These are phyloP conservation scores for Acer yangbiense DNA, from an alignment of 345 rosid genomes.

Conservation along the genomic window DNA sequence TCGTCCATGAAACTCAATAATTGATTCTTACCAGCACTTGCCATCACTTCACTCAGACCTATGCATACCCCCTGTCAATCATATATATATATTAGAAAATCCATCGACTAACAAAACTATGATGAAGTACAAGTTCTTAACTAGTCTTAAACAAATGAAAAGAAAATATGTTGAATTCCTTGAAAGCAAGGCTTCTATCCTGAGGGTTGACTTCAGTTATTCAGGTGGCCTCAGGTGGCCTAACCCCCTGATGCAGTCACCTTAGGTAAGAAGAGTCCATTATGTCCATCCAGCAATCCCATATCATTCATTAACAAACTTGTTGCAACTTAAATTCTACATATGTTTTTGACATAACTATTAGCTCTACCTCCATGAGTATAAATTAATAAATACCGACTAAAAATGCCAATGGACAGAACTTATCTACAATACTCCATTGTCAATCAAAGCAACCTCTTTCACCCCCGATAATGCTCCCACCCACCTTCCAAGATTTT, in stretches of 20 bases:
- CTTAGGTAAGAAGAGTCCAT: not conserved
- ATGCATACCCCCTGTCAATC: constrained; percentile 87
- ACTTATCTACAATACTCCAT: not conserved
- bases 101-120: not conserved
- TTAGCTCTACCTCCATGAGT: not conserved
- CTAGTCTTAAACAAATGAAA: not conserved
- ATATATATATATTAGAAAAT: constrained; percentile 18
- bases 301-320: not conserved
- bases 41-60: constrained; percentile 99
- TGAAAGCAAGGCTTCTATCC: not conserved
- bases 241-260: not conserved
- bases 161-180: not conserved
- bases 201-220: not conserved
- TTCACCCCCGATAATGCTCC: not conserved
- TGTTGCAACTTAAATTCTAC: not conserved
- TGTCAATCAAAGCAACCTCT: not conserved
- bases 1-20: constrained; percentile 91
- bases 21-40: constrained; percentile 93
- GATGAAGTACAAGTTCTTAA: not conserved
- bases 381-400: too few relatives aligned
- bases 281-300: not conserved
- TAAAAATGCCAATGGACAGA: not conserved
- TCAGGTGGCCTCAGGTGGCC: constrained; percentile 1
- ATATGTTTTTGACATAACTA: not conserved
- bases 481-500: not conserved